phyloP scores from a whole-genome alignment of 2,329 filamentous ascomycete species.

The Samsoniella hepiali region DNA sequence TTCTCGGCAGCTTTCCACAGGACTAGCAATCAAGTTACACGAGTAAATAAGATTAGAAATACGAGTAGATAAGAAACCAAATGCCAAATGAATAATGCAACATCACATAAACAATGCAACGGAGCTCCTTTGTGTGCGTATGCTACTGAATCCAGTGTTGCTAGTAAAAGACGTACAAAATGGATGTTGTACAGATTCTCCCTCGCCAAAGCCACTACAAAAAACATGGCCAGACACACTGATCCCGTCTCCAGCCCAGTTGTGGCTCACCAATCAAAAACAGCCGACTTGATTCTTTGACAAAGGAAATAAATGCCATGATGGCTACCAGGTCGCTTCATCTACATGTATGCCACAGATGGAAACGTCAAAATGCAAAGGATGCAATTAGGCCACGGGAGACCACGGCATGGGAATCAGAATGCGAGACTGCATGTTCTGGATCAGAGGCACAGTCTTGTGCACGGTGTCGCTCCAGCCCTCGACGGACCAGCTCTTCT shows the following conservation, averaged over 20 bases:
- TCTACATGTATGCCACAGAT: conserved; percentile 15
- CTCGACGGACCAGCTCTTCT: conserved; percentile 92
- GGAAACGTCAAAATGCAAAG: not conserved
- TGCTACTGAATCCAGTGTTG: conserved; percentile 11
- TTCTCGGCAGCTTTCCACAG: conserved; percentile 63
- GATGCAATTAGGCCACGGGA: conserved; percentile 64
- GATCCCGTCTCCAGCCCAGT: conserved; percentile 1
- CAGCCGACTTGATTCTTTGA: not conserved
- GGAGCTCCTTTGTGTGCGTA: conserved; percentile 1
- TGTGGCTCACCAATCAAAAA: not conserved
- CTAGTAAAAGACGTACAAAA: conserved; percentile 11
- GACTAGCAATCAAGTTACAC: conserved; percentile 7
- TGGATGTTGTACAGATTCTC: conserved; percentile 17
- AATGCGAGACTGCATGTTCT: conserved; percentile 92
- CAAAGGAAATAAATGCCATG: conserved; percentile 14
- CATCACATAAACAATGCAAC: not conserved
- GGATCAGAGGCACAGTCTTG: conserved; percentile 96
- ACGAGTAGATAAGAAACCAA: not conserved
- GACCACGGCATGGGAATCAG: conserved; percentile 96
- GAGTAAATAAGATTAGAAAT: not conserved
- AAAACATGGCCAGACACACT: conserved; percentile 6
- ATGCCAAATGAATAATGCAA: not conserved
- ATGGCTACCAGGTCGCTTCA: conserved; percentile 8
- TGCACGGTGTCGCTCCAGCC: conserved; percentile 98
- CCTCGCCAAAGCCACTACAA: conserved; percentile 1